Evolutionary conservation across 352 stramenopile species (phyloP), one percentile per base, ranked within the genome.

Genomic region (Phytophthora podocarpi): DNA sequence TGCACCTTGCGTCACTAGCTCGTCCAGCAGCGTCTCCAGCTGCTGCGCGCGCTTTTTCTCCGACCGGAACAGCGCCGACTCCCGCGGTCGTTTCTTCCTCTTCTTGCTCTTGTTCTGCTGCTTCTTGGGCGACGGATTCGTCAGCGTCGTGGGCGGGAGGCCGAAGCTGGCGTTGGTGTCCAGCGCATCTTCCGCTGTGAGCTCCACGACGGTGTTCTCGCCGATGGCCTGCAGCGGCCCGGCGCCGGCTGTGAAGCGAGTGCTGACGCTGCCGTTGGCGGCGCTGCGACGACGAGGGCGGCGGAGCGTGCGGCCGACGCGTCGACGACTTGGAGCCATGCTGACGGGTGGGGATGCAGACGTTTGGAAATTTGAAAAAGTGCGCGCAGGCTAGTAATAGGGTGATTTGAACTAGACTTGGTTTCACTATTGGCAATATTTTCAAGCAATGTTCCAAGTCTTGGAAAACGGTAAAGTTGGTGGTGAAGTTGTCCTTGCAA

Each of bases 141-240:
- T 20, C 13, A 53, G 36, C 24, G 54, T 68, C 16, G 35, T 35
- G 2, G 47, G n/a, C 12, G 60, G 35, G 28, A 68, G 39, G 26
- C 56, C 43, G 12, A 60, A 66, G 23, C 32, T 52, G 15, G 24
- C 43, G 32, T 50, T 62, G 20, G 26, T 26, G n/a, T 31, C 49
- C 39, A 66, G 20, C 8, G 32, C 36, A 42, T 67, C 68, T 60
- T 62, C 66, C 11, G 20, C 37, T 6, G 39, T 20, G 23, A 83
- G 71, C 21, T 82, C 72, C 37, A 76, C 71, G 56, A 89, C 74
- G 28, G 80, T 85, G 47, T 91, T 86, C 64, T 92, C 83, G 7
- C 70, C 71, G 40, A 92, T 90, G 24, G 74, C 54, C 53, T 83
- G 64, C 13, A 92, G 61, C 3, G 70, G 67, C 0, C 60, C 66